These are phyloP conservation scores for Paramecium sonneborni DNA, from an alignment of 73 alveolate species.

Conservation along the genomic window DNA sequence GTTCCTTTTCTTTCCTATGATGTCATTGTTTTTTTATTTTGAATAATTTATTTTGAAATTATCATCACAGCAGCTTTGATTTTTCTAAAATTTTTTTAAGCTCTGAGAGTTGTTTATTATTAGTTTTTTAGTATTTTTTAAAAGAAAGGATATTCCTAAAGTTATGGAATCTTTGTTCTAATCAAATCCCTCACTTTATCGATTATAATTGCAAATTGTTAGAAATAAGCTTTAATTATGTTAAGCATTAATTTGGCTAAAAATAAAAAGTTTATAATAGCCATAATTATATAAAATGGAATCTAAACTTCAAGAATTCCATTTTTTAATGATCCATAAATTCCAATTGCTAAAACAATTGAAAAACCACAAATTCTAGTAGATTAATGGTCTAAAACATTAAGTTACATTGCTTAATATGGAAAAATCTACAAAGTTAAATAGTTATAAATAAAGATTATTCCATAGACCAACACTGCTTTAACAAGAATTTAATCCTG, in stretches of 20 bases:
- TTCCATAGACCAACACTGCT: neutral
- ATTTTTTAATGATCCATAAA: neutral
- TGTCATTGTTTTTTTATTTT: neutral
- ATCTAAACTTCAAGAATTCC: neutral
- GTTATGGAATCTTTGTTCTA: neutral
- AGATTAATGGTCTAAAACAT: neutral
- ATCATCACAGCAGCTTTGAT: neutral
- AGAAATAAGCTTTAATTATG: neutral
- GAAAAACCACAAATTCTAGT: constrained; percentile 14
- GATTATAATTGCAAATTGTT: neutral
- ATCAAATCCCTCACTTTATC: neutral
- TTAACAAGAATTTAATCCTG: neutral
- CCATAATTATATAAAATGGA: neutral
- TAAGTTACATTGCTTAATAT: neutral
- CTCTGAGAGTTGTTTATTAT: neutral
- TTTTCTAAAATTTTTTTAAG: neutral
- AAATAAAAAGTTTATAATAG: neutral
- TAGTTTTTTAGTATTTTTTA: neutral
- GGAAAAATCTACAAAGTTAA: neutral
- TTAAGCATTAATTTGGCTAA: too few relatives aligned
- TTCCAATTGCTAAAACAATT: neutral
- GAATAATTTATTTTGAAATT: neutral
- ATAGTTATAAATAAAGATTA: neutral
- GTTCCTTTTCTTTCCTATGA: neutral
- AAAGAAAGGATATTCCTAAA: neutral